Conservation (phyloP, 2,329 filamentous ascomycete species). For the Apiospora koreana region DNA sequence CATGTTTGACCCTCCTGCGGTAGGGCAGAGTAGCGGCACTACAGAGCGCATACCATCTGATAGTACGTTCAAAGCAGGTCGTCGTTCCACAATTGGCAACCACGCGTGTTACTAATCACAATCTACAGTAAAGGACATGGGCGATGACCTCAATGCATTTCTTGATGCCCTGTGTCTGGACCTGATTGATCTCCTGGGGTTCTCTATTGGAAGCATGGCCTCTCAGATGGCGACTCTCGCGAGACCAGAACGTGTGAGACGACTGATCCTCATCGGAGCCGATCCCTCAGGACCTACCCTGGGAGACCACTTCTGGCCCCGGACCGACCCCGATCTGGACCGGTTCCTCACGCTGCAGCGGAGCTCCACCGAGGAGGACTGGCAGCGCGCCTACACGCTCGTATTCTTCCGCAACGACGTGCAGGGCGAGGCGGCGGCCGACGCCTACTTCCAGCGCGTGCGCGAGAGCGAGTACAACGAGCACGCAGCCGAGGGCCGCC, state of each 20-base stretch:
- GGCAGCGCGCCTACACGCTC: constrained; percentile 2
- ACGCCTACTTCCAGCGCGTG: constrained; percentile 7
- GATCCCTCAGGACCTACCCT: background rate
- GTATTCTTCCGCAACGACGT: constrained; percentile 10
- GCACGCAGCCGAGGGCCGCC: background rate
- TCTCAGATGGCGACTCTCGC: constrained; percentile 4
- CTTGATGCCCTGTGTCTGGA: constrained; percentile 1
- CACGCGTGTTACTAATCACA: background rate
- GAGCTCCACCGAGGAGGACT: background rate
- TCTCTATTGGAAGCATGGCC: background rate
- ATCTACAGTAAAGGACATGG: background rate
- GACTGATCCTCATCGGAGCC: background rate
- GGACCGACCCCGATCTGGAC: background rate
- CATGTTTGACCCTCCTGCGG: constrained; percentile 5
- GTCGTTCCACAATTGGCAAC: background rate
- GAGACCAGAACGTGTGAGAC: background rate
- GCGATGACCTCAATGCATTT: constrained; percentile 9
- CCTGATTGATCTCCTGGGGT: background rate
- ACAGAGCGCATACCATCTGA: background rate
- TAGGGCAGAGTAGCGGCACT: constrained; percentile 3
- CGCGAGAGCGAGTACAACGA: constrained; percentile 10
- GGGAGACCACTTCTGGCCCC: background rate
- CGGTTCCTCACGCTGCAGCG: background rate
- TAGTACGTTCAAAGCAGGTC: background rate
- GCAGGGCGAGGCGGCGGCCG: constrained; percentile 4